Percentiles rank a stretch among this genome's conserved stretches.
Evolutionary conservation across 2,329 filamentous ascomycete species (phyloP).

Genomic region (Cladosporium oxysporum): DNA sequence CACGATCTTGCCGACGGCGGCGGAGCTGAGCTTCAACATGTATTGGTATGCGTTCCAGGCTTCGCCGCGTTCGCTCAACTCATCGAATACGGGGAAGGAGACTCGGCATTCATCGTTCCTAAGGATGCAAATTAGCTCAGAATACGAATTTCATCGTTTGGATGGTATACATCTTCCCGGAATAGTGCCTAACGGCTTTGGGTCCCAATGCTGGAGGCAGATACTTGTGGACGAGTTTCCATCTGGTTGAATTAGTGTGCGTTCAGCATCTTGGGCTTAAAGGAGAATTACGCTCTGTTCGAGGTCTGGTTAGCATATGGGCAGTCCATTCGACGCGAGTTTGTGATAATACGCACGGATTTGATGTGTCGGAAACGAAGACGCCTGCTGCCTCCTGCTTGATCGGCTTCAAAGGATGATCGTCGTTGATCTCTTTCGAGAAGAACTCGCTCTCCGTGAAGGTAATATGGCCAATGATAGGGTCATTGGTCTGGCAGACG

Average conservation of each 20-base stretch:
- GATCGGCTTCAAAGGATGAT: slow-evolving; percentile 38
- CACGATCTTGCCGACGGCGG: slow-evolving; percentile 47
- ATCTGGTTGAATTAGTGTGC: slow-evolving; percentile 36
- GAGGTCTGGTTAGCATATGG: neutral
- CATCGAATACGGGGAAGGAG: slow-evolving; percentile 50
- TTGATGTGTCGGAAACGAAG: slow-evolving; percentile 51
- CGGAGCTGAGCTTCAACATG: slow-evolving; percentile 52
- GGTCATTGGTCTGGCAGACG: slow-evolving; percentile 41
- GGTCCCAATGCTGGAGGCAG: slow-evolving; percentile 60
- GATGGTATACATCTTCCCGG: slow-evolving; percentile 60
- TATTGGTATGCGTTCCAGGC: slow-evolving; percentile 54
- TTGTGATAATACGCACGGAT: slow-evolving; percentile 30
- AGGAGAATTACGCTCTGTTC: neutral
- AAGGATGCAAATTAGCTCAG: neutral
- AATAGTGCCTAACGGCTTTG: slow-evolving; percentile 63
- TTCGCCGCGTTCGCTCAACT: slow-evolving; percentile 49
- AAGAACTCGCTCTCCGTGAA: slow-evolving; percentile 42
- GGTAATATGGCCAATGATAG: slow-evolving; percentile 36
- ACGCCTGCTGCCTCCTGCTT: slow-evolving; percentile 36
- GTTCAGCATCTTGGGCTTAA: neutral
- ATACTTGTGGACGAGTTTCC: slow-evolving; percentile 61
- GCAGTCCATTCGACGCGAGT: neutral
- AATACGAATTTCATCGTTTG: neutral
- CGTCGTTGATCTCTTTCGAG: slow-evolving; percentile 44
- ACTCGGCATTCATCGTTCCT: slow-evolving; percentile 9